Base-by-base conservation (phyloP, 495 filamentous ascomycete genomes). In the Niebla homalea region DNA sequence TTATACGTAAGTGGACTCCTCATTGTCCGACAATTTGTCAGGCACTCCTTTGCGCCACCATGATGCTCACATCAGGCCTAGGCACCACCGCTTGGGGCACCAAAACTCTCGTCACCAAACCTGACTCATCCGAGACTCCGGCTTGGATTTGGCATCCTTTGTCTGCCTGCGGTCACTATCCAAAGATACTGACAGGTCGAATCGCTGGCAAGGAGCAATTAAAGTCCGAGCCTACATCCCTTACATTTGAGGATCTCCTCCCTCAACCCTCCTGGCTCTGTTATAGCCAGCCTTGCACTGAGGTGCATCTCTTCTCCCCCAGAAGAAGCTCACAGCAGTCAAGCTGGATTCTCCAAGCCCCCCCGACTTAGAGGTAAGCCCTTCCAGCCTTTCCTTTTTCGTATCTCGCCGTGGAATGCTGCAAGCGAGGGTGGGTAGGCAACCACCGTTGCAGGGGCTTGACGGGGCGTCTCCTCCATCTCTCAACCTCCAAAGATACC, bases 321-420 rank as follows among this genome's bases (percentile, higher is more conserved):
- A 23, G 18, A 32, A 32, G 29, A 32, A 32, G 14, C 7, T 37
- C 7, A 32, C 18, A 37, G 38, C 54, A 38, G 45, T 35, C 54
- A 57, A 57, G 50, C 54, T 57, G 54, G 54, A 57, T 53, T 57
- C 46, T 29, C 23, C 49, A 51, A 50, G 35, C 5, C 51, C 46
- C 21, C 48, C 54, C 21, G 54, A 50, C 38, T 20, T 57, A 40
- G 50, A 46, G 37, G 54, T 57, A 49, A 53, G 54, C 29, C 29
- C 10, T 12, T 49, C 35, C 7, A 25, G 12, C 25, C 3, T 18
- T 50, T 40, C 36, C 40, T 4, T 43, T 38, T 19, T 7, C 7
- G 5, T 39, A 14, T 11, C 26, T 35, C 37, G 23, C 48, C 49
- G 36, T 53, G 49, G 53, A 46, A 56, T 36, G 43, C 16, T 12